Base-by-base conservation (phyloP, 495 filamentous ascomycete species). In the Trichoderma virens region DNA sequence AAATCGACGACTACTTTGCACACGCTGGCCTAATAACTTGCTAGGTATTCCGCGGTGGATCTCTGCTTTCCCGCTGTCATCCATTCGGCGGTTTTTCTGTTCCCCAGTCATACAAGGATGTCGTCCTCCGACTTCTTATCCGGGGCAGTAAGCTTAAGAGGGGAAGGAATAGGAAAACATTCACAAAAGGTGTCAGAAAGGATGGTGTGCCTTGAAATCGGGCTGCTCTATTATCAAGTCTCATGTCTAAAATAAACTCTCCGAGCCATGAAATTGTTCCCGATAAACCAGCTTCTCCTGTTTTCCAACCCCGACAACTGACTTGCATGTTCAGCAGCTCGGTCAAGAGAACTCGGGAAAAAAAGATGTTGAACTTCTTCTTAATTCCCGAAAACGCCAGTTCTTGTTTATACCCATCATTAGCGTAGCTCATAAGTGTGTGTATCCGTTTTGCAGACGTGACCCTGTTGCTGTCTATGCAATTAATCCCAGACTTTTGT, bases 321-420 rank as follows among this genome's bases (percentile, higher is more conserved):
- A 56, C 47, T 56, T 56, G 47, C 47, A 56, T 56, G 47, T 56
- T 56, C 47, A 61, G 59, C 31, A 39, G 59, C 59, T 34, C 59
- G 62, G 62, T 51, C 62, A 64, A 34, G 47, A 64, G 62, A 25
- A 47, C 14, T 71, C 72, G 73, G 75, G 73, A 70, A 63, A 70
- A n/a, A 76, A 76, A 76, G 74, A 76, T 73, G 74, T 76, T 76
- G 74, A 76, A 76, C 65, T 74, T 76, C 74, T 76, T 76, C 34
- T 76, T 73, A 67, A 70, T 74, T 74, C 75, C 69, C 74, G 70
- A 70, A 65, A 75, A 76, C 74, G 73, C 74, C 62, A 32, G 25
- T 18, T 32, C 43, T 62, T 62, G 38, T 62, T 62, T 69, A 59
- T 56, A 59, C 64, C 70, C 47, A 28, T 56, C 47, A 56, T 56